phyloP scores from a whole-genome alignment of 1,284 basidiomycete genomes.

The Trichosporon faecale region DNA sequence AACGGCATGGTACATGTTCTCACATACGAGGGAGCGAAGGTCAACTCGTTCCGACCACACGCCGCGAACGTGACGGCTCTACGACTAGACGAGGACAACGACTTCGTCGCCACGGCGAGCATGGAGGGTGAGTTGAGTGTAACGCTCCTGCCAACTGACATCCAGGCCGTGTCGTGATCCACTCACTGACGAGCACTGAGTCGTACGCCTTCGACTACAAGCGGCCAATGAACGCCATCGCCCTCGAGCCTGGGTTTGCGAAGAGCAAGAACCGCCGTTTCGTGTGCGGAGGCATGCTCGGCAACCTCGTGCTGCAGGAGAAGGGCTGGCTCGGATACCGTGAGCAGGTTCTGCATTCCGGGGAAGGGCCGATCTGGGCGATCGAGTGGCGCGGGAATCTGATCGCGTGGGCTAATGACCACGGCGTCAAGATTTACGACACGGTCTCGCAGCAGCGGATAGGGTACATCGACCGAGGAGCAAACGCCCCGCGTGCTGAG shows the following conservation, averaged over 20 bases:
- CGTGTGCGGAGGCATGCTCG: constrained; percentile 90
- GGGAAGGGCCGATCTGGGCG: constrained; percentile 94
- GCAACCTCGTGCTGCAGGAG: constrained; percentile 78
- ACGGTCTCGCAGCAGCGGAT: constrained; percentile 73
- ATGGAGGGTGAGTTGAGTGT: constrained; percentile 71
- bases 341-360: constrained; percentile 77
- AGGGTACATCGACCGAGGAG: constrained; percentile 78
- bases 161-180: constrained; percentile 79
- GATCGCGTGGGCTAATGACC: constrained; percentile 95
- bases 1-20: constrained; percentile 85
- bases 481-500: constrained; percentile 80
- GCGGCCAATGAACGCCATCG: constrained; percentile 83
- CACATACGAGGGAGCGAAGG: constrained; percentile 71
- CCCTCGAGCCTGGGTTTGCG: constrained; percentile 87
- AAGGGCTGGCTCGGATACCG: constrained; percentile 97
- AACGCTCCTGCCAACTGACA: constrained; percentile 28
- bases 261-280: constrained; percentile 77
- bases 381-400: constrained; percentile 79
- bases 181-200: constrained; percentile 77
- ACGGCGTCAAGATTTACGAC: constrained; percentile 93
- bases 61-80: constrained; percentile 86
- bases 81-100: constrained; percentile 75
- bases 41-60: constrained; percentile 90
- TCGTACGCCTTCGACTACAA: constrained; percentile 87
- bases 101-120: constrained; percentile 89